Evolutionary conservation across 345 rosid species (phyloP), one percentile per base, ranked within the genome.

Genomic region (Brassica nigra): DNA sequence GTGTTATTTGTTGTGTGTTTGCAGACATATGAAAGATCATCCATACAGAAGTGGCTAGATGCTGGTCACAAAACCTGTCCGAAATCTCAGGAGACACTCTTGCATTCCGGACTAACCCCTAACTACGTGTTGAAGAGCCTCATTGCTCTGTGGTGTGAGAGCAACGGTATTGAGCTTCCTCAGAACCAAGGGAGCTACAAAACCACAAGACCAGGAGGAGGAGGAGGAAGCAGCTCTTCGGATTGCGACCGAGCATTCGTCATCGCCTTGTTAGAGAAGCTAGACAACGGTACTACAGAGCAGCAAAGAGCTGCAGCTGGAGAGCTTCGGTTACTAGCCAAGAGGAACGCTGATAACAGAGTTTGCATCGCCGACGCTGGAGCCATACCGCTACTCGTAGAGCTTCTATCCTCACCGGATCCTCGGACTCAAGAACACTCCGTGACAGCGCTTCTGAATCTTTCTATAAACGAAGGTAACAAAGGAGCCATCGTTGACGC

Each of bases 11-110:
- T 67, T 68, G 23, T 77, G 70, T 74, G 27, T 69, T 70, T 87
- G 80, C 89, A 95, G 99, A 95, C 99, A 2, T 95, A 93, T 81
- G 99, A 95, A 83, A 91, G 99, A 81, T 91, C 87, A 15, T 89
- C 93, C 81, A 93, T 95, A 80, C 97, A 93, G 86, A 95, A 91
- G 82, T 95, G 99, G 99, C 87, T 95, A 2, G 98, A 93, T 79
- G 96, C 98, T 1, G 99, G 99, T 34, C 97, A 95, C 75, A 91
- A 86, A 81, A 91, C 96, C 8, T 95, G 99, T 78, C 99, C 99
- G 2, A 95, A 95, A 86, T 93, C 99, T 64, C 99, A 95, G 85
- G 97, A 90, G 85, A 93, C 99, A 4, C 86, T 95, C 73, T 62
- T 90, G 82, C 98, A 95, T 72, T 80, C 97, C 2, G 96, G 91